phyloP scores from a whole-genome alignment of 179 eudicot genomes.

The Dionaea muscipula region DNA sequence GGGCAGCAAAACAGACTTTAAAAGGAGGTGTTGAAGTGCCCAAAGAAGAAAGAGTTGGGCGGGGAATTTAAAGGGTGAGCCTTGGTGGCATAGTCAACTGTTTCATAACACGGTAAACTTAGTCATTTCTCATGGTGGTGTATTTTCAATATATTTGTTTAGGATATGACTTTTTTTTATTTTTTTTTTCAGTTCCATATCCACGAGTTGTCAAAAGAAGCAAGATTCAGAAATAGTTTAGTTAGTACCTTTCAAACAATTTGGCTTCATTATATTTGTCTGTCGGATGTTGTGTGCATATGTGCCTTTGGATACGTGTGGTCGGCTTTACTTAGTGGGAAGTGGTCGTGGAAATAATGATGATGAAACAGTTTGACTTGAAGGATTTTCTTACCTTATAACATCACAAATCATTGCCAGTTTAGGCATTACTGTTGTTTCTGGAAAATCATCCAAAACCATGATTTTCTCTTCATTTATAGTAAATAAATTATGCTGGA shows the following conservation, averaged over 20 bases:
- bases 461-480: no score
- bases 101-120: conserved; percentile 13
- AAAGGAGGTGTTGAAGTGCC: conserved; percentile 11
- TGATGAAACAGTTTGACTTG: conserved; percentile 2
- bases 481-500: no score
- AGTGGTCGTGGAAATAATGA: not conserved
- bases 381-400: not conserved
- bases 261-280: conserved; percentile 1
- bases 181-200: not conserved
- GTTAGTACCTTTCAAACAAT: conserved; percentile 7
- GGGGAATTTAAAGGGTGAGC: conserved; percentile 21
- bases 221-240: not conserved
- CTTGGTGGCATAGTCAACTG: conserved; percentile 12
- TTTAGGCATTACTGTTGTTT: no score
- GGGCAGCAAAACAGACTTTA: not conserved
- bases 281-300: no score
- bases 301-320: conserved; percentile 6
- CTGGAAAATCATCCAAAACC: no score
- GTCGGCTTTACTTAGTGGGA: not conserved
- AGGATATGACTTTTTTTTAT: not conserved
- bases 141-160: not conserved
- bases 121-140: conserved; percentile 8
- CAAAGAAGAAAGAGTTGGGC: conserved; percentile 4
- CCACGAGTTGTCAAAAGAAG: not conserved
- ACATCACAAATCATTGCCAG: no score